Base-by-base conservation (phyloP, 768 basidiomycete species). In the Phallus indusiatus region DNA sequence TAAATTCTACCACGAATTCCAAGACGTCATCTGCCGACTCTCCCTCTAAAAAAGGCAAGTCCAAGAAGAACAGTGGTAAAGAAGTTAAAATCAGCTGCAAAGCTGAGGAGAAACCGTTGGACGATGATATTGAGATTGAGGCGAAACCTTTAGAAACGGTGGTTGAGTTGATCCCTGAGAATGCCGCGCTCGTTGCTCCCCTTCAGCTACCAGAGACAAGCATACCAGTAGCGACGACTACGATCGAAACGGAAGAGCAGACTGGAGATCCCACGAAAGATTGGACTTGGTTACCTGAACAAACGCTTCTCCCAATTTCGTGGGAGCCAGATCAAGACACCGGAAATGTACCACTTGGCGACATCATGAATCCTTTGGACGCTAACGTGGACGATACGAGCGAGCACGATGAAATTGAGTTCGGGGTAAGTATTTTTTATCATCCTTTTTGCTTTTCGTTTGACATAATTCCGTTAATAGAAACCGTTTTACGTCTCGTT, bases 401-500 rank as follows among this genome's bases (percentile, higher is more conserved):
- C 50, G 57, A 59, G 49, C 24, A 28, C 12, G 20, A 59, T 28
- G 49, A 59, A 36, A 53, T 51, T 18, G 57, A 34, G 57, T 59
- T 59, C 57, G 49, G 57, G 57, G 57, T 59, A 24, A 7, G 28
- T 35, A 9, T 24, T 47, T 1, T 42, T 56, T 47, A 7, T 47
- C 11, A 11, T 42, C 50, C 20, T 22, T 28, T 50, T 48, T 28
- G 11, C 46, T 24, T 18, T 36, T 7, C 1, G 36, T 3, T 35
- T 51, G 9, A 59, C 10, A 20, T 34, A 22, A 37, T 51, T 33
- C 42, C 8, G 14, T 21, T 48, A 35, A 21, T 46, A 59, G 57
- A 53, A 59, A 52, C 50, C 57, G n/a, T 59, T 59, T 53, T 59
- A 59, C 46, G 49, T 52, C 49, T 59, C 57, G 34, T 59, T 59